These are phyloP conservation scores for Pichia rugopelliculosa DNA, from an alignment of 805 yeast species.

Conservation along the genomic window DNA sequence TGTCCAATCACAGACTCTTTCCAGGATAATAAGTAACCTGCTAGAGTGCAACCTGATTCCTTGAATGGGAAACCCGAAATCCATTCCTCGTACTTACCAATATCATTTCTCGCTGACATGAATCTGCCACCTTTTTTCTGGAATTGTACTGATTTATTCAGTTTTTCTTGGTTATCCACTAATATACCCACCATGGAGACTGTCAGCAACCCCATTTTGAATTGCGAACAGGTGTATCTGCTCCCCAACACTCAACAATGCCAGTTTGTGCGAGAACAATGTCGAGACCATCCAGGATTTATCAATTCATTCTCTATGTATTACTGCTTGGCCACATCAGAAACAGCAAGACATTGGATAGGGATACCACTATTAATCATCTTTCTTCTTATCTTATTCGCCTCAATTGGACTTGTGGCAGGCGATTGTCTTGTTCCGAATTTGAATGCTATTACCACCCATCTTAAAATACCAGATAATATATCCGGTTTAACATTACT, in stretches of 20 bases:
- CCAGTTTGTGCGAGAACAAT: slow-evolving; percentile 21
- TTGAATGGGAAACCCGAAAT: too few relatives aligned
- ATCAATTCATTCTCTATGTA: slow-evolving; percentile 25
- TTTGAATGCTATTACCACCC: slow-evolving; percentile 57
- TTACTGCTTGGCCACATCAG: slow-evolving; percentile 22
- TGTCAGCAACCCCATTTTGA: background rate
- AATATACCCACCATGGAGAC: background rate
- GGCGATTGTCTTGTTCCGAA: slow-evolving; percentile 82
- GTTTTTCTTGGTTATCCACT: background rate
- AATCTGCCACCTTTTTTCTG: background rate
- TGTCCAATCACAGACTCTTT: background rate
- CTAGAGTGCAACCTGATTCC: too few relatives aligned
- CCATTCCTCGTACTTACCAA: too few relatives aligned
- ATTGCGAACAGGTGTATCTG: slow-evolving; percentile 8
- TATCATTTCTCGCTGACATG: background rate
- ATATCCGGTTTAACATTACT: slow-evolving; percentile 81
- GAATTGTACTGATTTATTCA: background rate
- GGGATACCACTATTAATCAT: slow-evolving; percentile 17
- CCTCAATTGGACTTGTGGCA: slow-evolving; percentile 71
- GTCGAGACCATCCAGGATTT: slow-evolving; percentile 24
- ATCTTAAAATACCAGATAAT: slow-evolving; percentile 64
- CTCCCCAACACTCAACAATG: slow-evolving; percentile 22
- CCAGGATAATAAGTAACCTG: background rate
- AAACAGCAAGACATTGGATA: slow-evolving; percentile 11
- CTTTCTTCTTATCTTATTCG: slow-evolving; percentile 39